A percentile compares a stretch with the other conserved stretches of the same genome.
phyloP scores from a whole-genome alignment of 768 basidiomycete genomes.

The Kondoa malvinella region DNA sequence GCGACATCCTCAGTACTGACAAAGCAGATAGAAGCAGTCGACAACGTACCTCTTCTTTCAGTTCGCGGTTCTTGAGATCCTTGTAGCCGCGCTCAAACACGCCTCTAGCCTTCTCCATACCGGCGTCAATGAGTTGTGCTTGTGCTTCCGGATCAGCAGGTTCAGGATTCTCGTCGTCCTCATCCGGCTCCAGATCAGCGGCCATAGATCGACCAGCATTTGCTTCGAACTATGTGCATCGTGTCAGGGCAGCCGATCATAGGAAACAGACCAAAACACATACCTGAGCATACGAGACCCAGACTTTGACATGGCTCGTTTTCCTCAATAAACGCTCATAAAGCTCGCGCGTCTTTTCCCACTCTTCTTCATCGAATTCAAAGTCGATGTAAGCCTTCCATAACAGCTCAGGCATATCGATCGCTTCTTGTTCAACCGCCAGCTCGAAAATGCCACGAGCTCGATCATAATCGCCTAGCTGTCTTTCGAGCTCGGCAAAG shows the following conservation, averaged over 20 bases:
- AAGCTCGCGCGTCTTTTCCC: slow-evolving; percentile 59
- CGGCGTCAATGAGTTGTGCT: slow-evolving; percentile 18
- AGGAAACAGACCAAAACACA: not conserved
- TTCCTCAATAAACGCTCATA: slow-evolving; percentile 73
- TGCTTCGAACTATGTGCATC: slow-evolving; percentile 52
- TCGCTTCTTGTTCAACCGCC: slow-evolving; percentile 58
- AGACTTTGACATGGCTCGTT: slow-evolving; percentile 90
- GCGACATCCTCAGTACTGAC: not conserved
- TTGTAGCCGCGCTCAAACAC: slow-evolving; percentile 79
- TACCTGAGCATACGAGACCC: slow-evolving; percentile 65
- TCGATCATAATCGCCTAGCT: slow-evolving; percentile 68
- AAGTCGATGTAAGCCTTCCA: slow-evolving; percentile 97
- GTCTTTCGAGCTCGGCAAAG: slow-evolving; percentile 77
- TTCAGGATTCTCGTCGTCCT: slow-evolving; percentile 38
- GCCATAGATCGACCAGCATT: slow-evolving; percentile 26
- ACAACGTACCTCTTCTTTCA: slow-evolving; percentile 74
- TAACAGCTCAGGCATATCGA: slow-evolving; percentile 85
- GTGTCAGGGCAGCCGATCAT: not conserved
- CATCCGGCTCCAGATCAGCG: slow-evolving; percentile 39
- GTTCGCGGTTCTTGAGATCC: slow-evolving; percentile 57
- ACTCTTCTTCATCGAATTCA: slow-evolving; percentile 82
- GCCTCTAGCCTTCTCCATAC: slow-evolving; percentile 43
- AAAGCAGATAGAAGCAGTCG: no score
- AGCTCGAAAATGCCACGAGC: slow-evolving; percentile 89
- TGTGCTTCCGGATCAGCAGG: slow-evolving; percentile 23